Evolutionary conservation across 371 early-diverging fungal genomes (phyloP), one percentile per base, ranked within the genome.

Genomic region (Zychaea mexicana): DNA sequence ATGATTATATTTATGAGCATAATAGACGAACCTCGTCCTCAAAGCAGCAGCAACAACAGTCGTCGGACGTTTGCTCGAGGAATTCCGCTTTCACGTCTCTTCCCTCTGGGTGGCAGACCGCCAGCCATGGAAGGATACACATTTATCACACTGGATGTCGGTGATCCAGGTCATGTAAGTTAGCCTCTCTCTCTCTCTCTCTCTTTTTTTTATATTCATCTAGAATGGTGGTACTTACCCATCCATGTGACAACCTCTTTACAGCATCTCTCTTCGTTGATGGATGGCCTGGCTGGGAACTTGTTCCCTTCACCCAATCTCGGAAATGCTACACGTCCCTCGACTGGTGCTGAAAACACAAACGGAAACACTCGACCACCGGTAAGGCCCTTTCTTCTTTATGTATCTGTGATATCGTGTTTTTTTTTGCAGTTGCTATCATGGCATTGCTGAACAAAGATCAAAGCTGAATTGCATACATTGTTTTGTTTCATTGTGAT

Each of bases 71-170:
- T 60, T 56, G 62, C 64, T 24, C 60, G 59, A 58, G 39, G 60
- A 60, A 36, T 33, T 4, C 53, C 62, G 12, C 45, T 58, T 28
- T 46, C 61, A 52, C 72, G 72, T 27, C 64, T 77, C 47, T 70
- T 72, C 15, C 52, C 67, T 7, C 53, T 73, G 17, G 59, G 66
- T 9, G 60, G 63, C 17, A 56, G 76, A 42, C 60, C 67, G 22
- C 49, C 49, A 27, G 66, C 73, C 67, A 73, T 81, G 74, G 81
- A 81, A 70, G 81, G 81, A 21, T 78, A 78, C 52, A 74, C 81
- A 46, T 72, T 81, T 38, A 81, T 81, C 46, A 78, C 81, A 2
- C 52, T 81, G 4, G 81, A 81, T 52, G 57, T 74, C 24, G 69
- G 68, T 24, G 79, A 77, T 52, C 66, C 64, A 58, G 65, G 68